phyloP scores from a whole-genome alignment of 1,284 basidiomycete species.

The Rugosomyces carneus region DNA sequence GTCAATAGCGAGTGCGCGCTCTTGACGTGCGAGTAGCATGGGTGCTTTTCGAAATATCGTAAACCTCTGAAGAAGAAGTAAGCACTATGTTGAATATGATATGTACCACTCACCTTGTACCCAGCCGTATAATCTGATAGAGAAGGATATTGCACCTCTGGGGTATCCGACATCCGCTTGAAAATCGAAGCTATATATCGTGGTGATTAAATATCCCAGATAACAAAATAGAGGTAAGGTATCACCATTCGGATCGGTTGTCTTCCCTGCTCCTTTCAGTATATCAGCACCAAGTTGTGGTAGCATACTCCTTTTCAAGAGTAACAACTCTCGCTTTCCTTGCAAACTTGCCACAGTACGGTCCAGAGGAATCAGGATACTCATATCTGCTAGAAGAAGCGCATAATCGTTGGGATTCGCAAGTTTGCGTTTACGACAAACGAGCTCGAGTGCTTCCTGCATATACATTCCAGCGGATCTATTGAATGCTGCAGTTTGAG shows the following conservation, averaged over 20 bases:
- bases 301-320: conserved; percentile 78
- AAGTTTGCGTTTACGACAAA: conserved; percentile 73
- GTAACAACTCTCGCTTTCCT: conserved; percentile 78
- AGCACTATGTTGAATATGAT: neutral
- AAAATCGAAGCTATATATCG: conserved; percentile 75
- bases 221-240: conserved; percentile 2
- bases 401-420: conserved; percentile 79
- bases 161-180: conserved; percentile 76
- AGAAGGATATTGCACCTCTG: conserved; percentile 51
- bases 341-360: conserved; percentile 92
- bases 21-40: conserved; percentile 87
- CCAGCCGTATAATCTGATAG: conserved; percentile 64
- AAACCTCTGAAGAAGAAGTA: conserved; percentile 58
- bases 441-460: conserved; percentile 87
- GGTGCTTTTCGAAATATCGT: conserved; percentile 93
- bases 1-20: conserved; percentile 90
- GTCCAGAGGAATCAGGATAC: conserved; percentile 87
- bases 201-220: conserved; percentile 1
- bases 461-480: conserved; percentile 95
- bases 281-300: conserved; percentile 63
- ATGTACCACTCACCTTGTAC: conserved; percentile 62
- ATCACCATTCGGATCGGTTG: conserved; percentile 88
- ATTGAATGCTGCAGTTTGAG: conserved; percentile 3
- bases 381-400: conserved; percentile 70
- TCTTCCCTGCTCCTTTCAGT: conserved; percentile 51